phyloP scores from a whole-genome alignment of 108 stramenopile genomes.

The Cylindrotheca fusiformis region DNA sequence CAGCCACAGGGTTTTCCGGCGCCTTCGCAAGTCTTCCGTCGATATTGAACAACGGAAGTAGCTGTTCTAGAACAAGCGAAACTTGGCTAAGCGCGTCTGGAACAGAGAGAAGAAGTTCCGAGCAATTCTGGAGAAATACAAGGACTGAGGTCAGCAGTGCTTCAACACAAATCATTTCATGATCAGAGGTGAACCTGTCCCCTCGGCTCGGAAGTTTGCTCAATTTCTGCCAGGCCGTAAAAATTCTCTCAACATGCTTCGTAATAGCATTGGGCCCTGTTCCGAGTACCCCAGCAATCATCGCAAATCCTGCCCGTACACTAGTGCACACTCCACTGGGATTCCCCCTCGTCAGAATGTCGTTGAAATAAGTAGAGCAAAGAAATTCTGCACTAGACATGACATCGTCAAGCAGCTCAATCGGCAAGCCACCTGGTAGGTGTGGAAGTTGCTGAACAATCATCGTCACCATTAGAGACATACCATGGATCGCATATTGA shows the following conservation, averaged over 20 bases:
- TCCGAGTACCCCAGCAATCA: conserved; percentile 66
- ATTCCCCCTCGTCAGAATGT: conserved; percentile 44
- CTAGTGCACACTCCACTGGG: conserved; percentile 71
- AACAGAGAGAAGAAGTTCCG: conserved; percentile 70
- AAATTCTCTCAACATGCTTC: conserved; percentile 52
- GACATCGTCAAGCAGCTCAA: conserved; percentile 41
- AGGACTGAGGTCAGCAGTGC: conserved; percentile 65
- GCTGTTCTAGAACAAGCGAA: conserved; percentile 64
- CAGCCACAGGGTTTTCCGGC: conserved; percentile 38
- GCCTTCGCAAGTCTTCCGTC: conserved; percentile 54
- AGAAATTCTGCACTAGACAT: conserved; percentile 66
- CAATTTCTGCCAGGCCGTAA: conserved; percentile 66
- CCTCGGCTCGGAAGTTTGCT: conserved; percentile 34
- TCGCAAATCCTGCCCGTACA: conserved; percentile 68
- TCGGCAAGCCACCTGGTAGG: conserved; percentile 66
- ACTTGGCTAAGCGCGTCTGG: conserved; percentile 78
- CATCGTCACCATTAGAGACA: conserved; percentile 63
- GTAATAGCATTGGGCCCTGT: conserved; percentile 61
- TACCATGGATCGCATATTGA: conserved; percentile 76
- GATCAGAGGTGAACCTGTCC: conserved; percentile 43
- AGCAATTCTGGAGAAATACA: conserved; percentile 69
- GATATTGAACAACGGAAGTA: conserved; percentile 56
- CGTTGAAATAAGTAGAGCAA: conserved; percentile 55
- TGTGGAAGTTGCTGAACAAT: conserved; percentile 64
- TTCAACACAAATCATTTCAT: conserved; percentile 77